Evolutionary conservation across 345 rosid genomes (phyloP), one percentile per base, ranked within the genome.

Genomic region (Lumnitzera racemosa): DNA sequence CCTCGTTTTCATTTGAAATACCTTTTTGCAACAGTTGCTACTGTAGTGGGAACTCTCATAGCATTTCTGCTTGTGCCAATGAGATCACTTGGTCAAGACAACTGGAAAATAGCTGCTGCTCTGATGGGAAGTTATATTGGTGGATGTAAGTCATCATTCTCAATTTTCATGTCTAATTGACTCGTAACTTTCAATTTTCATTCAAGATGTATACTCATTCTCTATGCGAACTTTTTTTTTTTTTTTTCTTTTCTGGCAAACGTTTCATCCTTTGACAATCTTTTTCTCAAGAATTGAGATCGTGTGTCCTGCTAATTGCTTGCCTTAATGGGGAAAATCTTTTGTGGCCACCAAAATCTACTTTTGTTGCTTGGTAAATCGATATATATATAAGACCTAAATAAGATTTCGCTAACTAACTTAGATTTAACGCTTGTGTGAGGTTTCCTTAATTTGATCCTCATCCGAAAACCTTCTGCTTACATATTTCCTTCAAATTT

Each of bases 91-190:
- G 98, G 98, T 58, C 77, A 72, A 29, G 92, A 87, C 70, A 78
- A 83, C 65, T 91, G 98, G 96, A 91, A 89, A 74, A 82, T 91
- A 56, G 98, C 95, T 17, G 91, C 96, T 68, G 96, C 98, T 48
- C 92, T 91, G 48, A 89, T 87, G 98, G 91, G 95, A 46, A 83
- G 95, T 60, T 87, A 91, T 62, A 91, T 91, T 23, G 89, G 92
- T 59, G 92, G 87, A 83, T 79, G 92, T 86, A 73, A 81, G 85
- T 75, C 24, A 31, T 59, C 20, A 20, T 20, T 20, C 20, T 20
- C 20, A 20, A 20, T 20, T 20, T 12, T 53, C 62, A 50, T 47
- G 20, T 13, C 46, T 57, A 47, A 20, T 50, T 55, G 36, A 36
- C 25, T 56, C 25, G 15, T 67, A 57, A 47, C 51, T 55, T 63